A percentile compares a stretch with the other conserved stretches of the same genome.
phyloP scores from a whole-genome alignment of 768 basidiomycete species.

The Suillus alpinus region DNA sequence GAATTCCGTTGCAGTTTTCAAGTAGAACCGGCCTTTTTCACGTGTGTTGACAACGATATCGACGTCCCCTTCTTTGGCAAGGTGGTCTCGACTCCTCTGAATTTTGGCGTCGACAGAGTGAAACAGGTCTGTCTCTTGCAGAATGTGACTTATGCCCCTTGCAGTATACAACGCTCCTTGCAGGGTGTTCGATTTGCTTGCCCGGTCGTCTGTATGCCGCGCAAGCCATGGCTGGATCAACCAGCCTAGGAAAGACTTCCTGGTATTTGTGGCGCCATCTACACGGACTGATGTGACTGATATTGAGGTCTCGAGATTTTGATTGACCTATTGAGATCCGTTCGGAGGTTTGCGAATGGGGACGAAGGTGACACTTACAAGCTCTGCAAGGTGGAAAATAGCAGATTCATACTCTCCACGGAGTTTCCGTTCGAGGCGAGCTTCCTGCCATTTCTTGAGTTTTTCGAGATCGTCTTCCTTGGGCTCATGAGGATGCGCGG shows the following conservation, averaged over 20 bases:
- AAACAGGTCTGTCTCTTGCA: constrained; percentile 80
- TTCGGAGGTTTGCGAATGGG: constrained; percentile 1
- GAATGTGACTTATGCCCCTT: constrained; percentile 58
- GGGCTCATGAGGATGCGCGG: constrained; percentile 57
- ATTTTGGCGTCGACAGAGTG: constrained; percentile 60
- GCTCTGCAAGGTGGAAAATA: constrained; percentile 56
- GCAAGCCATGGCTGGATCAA: constrained; percentile 67
- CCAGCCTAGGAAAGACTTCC: constrained; percentile 76
- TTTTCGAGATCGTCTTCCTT: constrained; percentile 48
- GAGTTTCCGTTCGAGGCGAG: constrained; percentile 65
- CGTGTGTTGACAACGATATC: constrained; percentile 77
- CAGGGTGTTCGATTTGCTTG: constrained; percentile 35
- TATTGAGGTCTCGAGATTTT: constrained; percentile 63
- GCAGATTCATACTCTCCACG: constrained; percentile 78
- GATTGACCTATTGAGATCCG: constrained; percentile 49
- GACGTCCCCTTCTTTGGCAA: constrained; percentile 59
- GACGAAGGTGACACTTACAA: constrained; percentile 41
- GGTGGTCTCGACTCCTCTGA: constrained; percentile 50
- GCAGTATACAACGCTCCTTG: constrained; percentile 70
- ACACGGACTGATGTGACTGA: constrained; percentile 77
- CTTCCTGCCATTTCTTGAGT: constrained; percentile 68
- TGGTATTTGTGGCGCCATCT: constrained; percentile 71
- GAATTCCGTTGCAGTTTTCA: constrained; percentile 86
- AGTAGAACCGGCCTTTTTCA: constrained; percentile 72
- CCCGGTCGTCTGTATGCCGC: constrained; percentile 15